Percentiles rank a stretch among this genome's conserved stretches.
phyloP scores from a whole-genome alignment of 768 basidiomycete species.

The Paxillus rubicundulus region DNA sequence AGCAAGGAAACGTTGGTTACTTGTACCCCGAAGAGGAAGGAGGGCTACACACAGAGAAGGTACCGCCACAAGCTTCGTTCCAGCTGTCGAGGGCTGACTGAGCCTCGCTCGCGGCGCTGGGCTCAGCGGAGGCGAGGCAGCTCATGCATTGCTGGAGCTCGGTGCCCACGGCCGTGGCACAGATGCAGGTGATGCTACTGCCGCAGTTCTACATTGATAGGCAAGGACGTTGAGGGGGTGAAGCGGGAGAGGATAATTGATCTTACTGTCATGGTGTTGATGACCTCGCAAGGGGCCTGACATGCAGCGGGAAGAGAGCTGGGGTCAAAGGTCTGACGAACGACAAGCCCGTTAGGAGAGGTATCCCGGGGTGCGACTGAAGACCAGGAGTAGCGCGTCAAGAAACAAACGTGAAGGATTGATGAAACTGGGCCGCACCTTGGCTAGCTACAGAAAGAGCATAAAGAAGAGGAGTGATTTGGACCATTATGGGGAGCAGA shows the following conservation, averaged over 20 bases:
- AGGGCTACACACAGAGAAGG: conserved; percentile 15
- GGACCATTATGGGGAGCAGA: conserved; percentile 17
- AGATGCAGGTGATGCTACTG: conserved; percentile 6
- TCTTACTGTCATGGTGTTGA: conserved; percentile 20
- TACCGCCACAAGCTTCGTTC: conserved; percentile 16
- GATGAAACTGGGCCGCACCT: conserved; percentile 4
- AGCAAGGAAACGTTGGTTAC: not conserved
- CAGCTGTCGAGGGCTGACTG: conserved; percentile 10
- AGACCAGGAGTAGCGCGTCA: not conserved
- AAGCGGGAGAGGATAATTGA: not conserved
- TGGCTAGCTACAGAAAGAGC: conserved; percentile 8
- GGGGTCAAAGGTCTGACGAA: conserved; percentile 16
- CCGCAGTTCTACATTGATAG: conserved; percentile 10
- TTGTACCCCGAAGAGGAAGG: not conserved
- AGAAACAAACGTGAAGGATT: not conserved
- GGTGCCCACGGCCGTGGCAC: conserved; percentile 9
- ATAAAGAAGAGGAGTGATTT: conserved; percentile 17
- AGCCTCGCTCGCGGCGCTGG: conserved; percentile 2
- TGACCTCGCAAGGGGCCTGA: conserved; percentile 19
- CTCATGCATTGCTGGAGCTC: conserved; percentile 18
- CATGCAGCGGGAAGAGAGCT: conserved; percentile 15
- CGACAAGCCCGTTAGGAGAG: conserved; percentile 11
- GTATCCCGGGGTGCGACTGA: not conserved
- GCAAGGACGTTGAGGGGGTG: not conserved
- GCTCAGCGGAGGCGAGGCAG: conserved; percentile 11